Percentiles rank a stretch among this genome's conserved stretches.
Evolutionary conservation across 805 yeast species (phyloP).

Genomic region (Candida insectalens): DNA sequence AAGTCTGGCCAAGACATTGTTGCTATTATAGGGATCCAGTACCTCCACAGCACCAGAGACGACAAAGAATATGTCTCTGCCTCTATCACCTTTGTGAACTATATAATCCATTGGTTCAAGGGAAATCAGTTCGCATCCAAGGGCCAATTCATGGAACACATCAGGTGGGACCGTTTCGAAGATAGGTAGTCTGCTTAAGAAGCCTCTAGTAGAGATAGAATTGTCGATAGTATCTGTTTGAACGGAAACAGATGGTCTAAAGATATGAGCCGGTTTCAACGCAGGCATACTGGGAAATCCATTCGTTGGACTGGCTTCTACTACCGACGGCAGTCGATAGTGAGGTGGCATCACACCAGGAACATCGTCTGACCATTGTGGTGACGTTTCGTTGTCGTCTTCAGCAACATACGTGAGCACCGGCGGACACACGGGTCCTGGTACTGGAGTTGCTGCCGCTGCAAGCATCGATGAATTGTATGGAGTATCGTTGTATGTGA

Average conservation of each 20-base stretch:
- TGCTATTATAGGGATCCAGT: constrained; percentile 22
- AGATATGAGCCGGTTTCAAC: not conserved
- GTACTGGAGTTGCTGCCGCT: constrained; percentile 23
- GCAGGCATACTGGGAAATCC: not conserved
- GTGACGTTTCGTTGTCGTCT: not conserved
- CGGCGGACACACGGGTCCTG: constrained; percentile 33
- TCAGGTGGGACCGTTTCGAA: constrained; percentile 48
- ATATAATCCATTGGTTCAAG: constrained; percentile 50
- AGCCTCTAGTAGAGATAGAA: constrained; percentile 44
- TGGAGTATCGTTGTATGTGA: not conserved
- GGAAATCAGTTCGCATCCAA: constrained; percentile 48
- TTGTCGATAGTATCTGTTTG: constrained; percentile 35
- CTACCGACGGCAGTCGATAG: not conserved
- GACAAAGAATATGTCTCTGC: constrained; percentile 58
- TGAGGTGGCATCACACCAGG: not conserved
- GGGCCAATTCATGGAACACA: constrained; percentile 54
- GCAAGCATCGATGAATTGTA: constrained; percentile 21
- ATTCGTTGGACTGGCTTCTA: not conserved
- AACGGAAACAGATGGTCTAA: not conserved
- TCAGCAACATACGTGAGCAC: constrained; percentile 1
- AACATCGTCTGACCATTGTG: not conserved
- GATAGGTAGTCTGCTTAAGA: constrained; percentile 47
- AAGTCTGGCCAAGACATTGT: constrained; percentile 44
- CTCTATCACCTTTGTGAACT: constrained; percentile 47
- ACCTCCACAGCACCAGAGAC: constrained; percentile 68